Conservation (phyloP, 225 moss, liverwort and hornwort genomes). For the Marchantia polymorpha region DNA sequence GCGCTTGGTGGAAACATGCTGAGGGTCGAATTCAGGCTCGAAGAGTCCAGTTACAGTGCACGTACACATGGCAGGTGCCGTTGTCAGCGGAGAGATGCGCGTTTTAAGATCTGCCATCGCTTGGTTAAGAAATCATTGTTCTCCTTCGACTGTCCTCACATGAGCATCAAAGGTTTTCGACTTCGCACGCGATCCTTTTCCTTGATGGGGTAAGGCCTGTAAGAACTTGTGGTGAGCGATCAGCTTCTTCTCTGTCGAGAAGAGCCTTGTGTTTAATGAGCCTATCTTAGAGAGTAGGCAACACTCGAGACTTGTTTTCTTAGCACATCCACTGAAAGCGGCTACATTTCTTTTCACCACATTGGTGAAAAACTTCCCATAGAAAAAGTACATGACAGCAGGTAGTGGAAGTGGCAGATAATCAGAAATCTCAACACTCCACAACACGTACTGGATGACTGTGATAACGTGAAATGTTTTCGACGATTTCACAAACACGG, state of each 20-base stretch:
- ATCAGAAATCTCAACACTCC: background rate
- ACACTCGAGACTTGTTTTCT: background rate
- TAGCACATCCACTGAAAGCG: background rate
- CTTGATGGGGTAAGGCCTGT: background rate
- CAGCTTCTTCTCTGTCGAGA: background rate
- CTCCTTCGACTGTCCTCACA: slow-evolving; percentile 41
- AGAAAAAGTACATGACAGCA: background rate
- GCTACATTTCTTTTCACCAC: background rate
- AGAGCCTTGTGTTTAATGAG: background rate
- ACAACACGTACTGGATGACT: background rate
- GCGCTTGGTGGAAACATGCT: slow-evolving; percentile 62
- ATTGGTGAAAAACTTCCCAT: background rate
- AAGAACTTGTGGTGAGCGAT: background rate
- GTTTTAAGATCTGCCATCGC: slow-evolving; percentile 71
- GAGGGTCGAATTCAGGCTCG: slow-evolving; percentile 51
- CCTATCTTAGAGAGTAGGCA: background rate
- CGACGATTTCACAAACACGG: background rate
- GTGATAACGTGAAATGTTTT: background rate
- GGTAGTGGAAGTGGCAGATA: background rate
- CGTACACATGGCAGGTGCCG: slow-evolving; percentile 71
- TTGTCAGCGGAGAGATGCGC: slow-evolving; percentile 76
- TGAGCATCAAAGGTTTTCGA: slow-evolving; percentile 10
- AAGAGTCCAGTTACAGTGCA: slow-evolving; percentile 55
- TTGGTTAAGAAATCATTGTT: slow-evolving; percentile 75
- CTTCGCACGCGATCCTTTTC: background rate